Conservation (phyloP, 2,329 filamentous ascomycete genomes). For the Falciphora oryzae region DNA sequence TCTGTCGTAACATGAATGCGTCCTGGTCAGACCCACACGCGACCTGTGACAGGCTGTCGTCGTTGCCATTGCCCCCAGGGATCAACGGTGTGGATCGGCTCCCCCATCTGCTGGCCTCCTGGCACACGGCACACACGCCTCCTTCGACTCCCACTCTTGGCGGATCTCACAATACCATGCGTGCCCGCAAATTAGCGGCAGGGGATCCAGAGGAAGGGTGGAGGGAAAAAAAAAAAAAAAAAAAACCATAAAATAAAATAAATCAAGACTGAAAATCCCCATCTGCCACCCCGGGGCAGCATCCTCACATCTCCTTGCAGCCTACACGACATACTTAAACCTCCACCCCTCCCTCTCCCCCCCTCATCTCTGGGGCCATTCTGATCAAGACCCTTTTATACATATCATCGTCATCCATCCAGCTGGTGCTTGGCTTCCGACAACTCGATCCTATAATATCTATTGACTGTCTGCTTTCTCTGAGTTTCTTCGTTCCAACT, state of each 20-base stretch:
- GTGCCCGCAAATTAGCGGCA: too few relatives aligned
- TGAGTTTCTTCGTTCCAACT: background rate
- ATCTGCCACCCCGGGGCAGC: slow-evolving; percentile 27
- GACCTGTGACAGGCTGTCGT: slow-evolving; percentile 49
- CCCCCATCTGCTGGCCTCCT: slow-evolving; percentile 20
- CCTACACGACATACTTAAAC: slow-evolving; percentile 34
- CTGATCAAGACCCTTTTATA: slow-evolving; percentile 9
- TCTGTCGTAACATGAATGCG: slow-evolving; percentile 10
- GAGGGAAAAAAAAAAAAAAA: too few relatives aligned
- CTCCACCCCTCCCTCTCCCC: slow-evolving; percentile 28
- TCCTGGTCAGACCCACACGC: slow-evolving; percentile 38
- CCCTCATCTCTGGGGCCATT: slow-evolving; percentile 3
- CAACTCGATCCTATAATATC: slow-evolving; percentile 6
- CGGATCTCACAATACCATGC: slow-evolving; percentile 12
- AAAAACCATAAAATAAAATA: too few relatives aligned
- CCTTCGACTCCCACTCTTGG: background rate
- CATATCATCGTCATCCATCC: slow-evolving; percentile 7
- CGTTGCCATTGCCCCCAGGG: slow-evolving; percentile 39
- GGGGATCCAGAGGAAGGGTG: too few relatives aligned
- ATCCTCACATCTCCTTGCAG: slow-evolving; percentile 24
- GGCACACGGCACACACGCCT: too few relatives aligned
- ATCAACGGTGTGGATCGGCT: slow-evolving; percentile 34
- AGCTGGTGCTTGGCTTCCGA: slow-evolving; percentile 9
- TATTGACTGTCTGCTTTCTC: slow-evolving; percentile 3
- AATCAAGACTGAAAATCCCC: slow-evolving; percentile 27